Evolutionary conservation across 768 basidiomycete genomes (phyloP).

Genomic region (Psilocybe cubensis): DNA sequence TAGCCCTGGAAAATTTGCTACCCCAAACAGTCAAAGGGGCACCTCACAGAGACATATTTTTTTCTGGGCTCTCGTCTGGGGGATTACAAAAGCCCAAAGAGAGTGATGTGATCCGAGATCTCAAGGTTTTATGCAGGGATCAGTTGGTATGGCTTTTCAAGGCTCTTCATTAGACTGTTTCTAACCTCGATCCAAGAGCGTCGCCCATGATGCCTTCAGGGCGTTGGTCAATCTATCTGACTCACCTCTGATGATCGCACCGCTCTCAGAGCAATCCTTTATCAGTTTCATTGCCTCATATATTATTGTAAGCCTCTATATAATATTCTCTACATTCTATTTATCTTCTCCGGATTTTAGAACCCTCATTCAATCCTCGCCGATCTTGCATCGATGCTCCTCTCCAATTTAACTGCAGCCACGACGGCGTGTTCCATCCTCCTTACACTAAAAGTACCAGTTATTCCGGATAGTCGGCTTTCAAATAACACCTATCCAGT

Average conservation of each 20-base stretch:
- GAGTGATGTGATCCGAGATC: conserved; percentile 71
- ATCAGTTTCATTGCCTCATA: conserved; percentile 86
- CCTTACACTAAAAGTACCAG: conserved; percentile 64
- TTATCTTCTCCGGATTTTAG: conserved; percentile 39
- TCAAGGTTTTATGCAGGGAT: conserved; percentile 89
- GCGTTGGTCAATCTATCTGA: conserved; percentile 94
- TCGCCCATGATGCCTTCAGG: conserved; percentile 94
- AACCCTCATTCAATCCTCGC: conserved; percentile 90
- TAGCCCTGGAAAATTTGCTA: conserved; percentile 84
- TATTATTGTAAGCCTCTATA: conserved; percentile 68
- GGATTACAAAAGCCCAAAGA: conserved; percentile 65
- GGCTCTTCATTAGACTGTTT: not conserved
- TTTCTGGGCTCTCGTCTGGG: conserved; percentile 58
- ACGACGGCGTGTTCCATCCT: conserved; percentile 67
- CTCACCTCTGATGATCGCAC: conserved; percentile 64
- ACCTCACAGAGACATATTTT: conserved; percentile 76
- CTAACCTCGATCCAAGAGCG: conserved; percentile 53
- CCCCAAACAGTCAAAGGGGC: conserved; percentile 77
- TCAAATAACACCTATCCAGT: conserved; percentile 68
- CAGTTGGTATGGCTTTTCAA: conserved; percentile 59
- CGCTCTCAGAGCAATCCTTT: conserved; percentile 75
- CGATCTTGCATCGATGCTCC: conserved; percentile 94
- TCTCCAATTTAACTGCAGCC: conserved; percentile 91
- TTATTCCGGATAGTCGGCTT: conserved; percentile 54
- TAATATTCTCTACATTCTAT: not conserved